Evolutionary conservation across 176 grass and related monocot species (phyloP), one percentile per base, ranked within the genome.

Genomic region (Themeda triandra): DNA sequence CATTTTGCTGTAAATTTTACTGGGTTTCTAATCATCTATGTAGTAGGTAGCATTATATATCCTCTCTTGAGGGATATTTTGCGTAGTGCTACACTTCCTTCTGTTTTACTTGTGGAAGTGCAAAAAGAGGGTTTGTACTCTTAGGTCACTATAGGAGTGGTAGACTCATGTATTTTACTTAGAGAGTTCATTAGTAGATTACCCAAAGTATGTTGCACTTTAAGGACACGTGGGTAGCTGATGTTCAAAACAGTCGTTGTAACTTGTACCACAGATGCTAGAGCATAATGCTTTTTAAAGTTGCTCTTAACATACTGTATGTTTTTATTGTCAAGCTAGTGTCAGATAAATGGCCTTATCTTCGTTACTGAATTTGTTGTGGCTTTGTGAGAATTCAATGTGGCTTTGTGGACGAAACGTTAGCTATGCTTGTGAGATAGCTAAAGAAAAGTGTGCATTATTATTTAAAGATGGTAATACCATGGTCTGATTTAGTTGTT

Each of bases 81-180:
- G 56, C 56, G 2, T 59, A 59, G 23, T 59, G 56, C 23, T 59
- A 59, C 56, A 59, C 54, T 58, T 58, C 54, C 56, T 4, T 59
- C 54, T 59, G 5, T 59, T 59, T 59, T 59, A 12, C 33, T 62
- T 70, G 56, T 28, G 59, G 84, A 86, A 79, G 76, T 86, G 66
- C 66, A 49, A 18, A 65, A 46, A 48, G 14, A 24, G 56, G 30
- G 11, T 76, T 27, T 75, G 73, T 76, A 60, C 25, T 44, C 35
- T 73, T 83, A 82, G 25, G n/a, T 83, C 36, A 21, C 39, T 12
- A 13, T 85, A 86, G 63, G 83, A 46, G 60, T 63, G 24, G 48
- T 13, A 24, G 48, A 36, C 8, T 33, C 51, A 21, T 48, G 80
- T 73, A n/a, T 80, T 25, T 45, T 45, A 71, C 23, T 82, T 40